A percentile compares a stretch with the other conserved stretches of the same genome.
Evolutionary conservation across 2,329 filamentous ascomycete species (phyloP).

Genomic region (Aspergillus flavus): DNA sequence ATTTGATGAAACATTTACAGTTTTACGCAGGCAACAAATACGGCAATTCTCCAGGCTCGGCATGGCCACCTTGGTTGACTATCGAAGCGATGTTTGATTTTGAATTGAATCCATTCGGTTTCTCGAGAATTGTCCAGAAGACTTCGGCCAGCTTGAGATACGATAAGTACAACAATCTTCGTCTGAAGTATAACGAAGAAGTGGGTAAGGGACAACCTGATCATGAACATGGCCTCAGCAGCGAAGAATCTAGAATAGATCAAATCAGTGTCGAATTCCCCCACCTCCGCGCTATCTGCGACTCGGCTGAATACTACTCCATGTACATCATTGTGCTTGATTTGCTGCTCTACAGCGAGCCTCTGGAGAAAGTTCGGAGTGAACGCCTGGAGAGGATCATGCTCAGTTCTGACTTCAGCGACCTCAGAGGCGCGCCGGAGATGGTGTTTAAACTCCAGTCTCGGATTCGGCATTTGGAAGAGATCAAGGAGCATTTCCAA

Average conservation of each 20-base stretch:
- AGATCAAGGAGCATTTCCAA: conserved; percentile 96
- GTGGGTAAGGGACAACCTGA: conserved; percentile 67
- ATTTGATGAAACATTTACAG: conserved; percentile 82
- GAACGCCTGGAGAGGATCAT: conserved; percentile 98
- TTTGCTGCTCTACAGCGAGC: conserved; percentile 92
- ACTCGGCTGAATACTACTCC: conserved; percentile 95
- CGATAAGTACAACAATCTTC: conserved; percentile 97
- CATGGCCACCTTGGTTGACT: conserved; percentile 98
- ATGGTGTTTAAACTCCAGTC: conserved; percentile 91
- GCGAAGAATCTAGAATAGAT: conserved; percentile 79
- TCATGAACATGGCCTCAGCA: conserved; percentile 44
- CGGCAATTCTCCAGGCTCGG: conserved; percentile 77
- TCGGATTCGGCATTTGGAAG: conserved; percentile 88
- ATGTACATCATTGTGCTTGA: conserved; percentile 98
- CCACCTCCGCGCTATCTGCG: conserved; percentile 89
- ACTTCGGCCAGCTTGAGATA: conserved; percentile 93
- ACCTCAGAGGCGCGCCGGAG: conserved; percentile 87
- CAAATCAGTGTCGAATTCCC: conserved; percentile 97
- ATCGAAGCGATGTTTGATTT: conserved; percentile 99
- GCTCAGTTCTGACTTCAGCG: conserved; percentile 97
- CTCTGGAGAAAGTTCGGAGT: conserved; percentile 92
- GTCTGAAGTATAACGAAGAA: conserved; percentile 95
- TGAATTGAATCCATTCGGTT: conserved; percentile 90
- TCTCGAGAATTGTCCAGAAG: conserved; percentile 94
- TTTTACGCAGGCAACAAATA: conserved; percentile 95